Evolutionary conservation across 306 rosid species (phyloP).

Genomic region (Ochetophila trinervis): DNA sequence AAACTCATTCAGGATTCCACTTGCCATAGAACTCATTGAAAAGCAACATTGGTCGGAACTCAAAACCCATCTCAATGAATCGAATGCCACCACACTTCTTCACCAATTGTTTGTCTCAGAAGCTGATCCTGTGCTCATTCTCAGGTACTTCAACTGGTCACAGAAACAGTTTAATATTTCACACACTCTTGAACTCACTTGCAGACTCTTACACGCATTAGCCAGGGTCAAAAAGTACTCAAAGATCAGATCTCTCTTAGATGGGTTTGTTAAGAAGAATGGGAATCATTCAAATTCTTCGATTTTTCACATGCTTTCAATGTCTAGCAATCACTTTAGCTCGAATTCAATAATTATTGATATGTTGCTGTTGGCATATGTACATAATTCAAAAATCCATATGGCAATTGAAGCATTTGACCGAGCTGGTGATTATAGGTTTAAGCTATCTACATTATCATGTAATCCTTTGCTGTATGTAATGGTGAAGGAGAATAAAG

Average conservation of each 20-base stretch:
- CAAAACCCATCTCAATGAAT: conserved; percentile 45
- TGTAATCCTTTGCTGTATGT: conserved; percentile 64
- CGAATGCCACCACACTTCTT: conserved; percentile 38
- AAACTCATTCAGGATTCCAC: conserved; percentile 20
- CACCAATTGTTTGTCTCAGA: conserved; percentile 47
- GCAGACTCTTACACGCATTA: conserved; percentile 47
- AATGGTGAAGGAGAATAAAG: conserved; percentile 52
- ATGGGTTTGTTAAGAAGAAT: conserved; percentile 50
- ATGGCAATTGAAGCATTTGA: conserved; percentile 54
- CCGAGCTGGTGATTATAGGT: conserved; percentile 62
- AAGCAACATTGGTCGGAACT: conserved; percentile 72
- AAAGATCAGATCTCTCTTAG: conserved; percentile 50
- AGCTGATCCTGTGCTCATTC: conserved; percentile 49
- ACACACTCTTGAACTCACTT: conserved; percentile 45
- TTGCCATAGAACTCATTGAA: conserved; percentile 54
- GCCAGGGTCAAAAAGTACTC: conserved; percentile 52
- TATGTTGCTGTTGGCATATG: conserved; percentile 63
- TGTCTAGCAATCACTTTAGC: conserved; percentile 23
- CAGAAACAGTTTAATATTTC: conserved; percentile 43
- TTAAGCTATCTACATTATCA: conserved; percentile 44
- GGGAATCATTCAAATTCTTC: conserved; percentile 41
- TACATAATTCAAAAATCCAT: conserved; percentile 34
- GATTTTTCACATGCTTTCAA: conserved; percentile 47
- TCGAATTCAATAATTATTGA: conserved; percentile 47
- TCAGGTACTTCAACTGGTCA: conserved; percentile 71